Evolutionary conservation across 2,329 filamentous ascomycete species (phyloP).

Genomic region (Xylaria sp.): DNA sequence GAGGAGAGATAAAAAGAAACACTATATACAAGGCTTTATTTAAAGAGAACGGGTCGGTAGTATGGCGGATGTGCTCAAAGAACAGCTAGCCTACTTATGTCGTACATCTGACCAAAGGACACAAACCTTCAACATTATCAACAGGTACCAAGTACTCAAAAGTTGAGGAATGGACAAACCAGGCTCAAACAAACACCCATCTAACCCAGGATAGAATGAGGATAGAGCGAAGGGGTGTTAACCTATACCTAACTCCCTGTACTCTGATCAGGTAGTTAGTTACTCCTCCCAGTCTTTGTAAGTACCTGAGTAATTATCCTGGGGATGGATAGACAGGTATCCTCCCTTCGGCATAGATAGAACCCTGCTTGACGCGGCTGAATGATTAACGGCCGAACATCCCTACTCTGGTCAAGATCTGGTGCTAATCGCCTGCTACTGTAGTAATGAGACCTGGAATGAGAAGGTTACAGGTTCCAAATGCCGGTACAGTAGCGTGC

Average conservation of each 20-base stretch:
- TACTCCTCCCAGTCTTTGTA: background rate
- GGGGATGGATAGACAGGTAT: background rate
- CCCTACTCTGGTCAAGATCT: background rate
- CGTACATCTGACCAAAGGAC: background rate
- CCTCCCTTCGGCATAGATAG: background rate
- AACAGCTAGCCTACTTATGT: background rate
- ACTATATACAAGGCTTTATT: background rate
- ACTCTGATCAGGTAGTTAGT: too few relatives aligned
- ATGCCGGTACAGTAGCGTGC: background rate
- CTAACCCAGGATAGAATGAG: background rate
- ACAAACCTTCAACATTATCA: background rate
- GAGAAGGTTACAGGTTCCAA: background rate
- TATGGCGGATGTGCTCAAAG: background rate
- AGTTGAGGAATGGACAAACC: background rate
- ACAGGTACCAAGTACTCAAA: too few relatives aligned
- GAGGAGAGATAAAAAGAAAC: background rate
- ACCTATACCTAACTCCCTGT: background rate
- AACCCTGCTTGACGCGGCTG: slow-evolving; percentile 17
- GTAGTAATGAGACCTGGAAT: background rate
- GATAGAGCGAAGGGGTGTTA: background rate
- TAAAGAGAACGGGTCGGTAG: background rate
- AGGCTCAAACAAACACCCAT: background rate
- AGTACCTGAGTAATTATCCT: background rate
- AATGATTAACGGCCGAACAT: background rate
- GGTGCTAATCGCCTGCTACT: too few relatives aligned